These are phyloP conservation scores for Amphichorda felina DNA, from an alignment of 2,329 filamentous ascomycete genomes.

Conservation along the genomic window DNA sequence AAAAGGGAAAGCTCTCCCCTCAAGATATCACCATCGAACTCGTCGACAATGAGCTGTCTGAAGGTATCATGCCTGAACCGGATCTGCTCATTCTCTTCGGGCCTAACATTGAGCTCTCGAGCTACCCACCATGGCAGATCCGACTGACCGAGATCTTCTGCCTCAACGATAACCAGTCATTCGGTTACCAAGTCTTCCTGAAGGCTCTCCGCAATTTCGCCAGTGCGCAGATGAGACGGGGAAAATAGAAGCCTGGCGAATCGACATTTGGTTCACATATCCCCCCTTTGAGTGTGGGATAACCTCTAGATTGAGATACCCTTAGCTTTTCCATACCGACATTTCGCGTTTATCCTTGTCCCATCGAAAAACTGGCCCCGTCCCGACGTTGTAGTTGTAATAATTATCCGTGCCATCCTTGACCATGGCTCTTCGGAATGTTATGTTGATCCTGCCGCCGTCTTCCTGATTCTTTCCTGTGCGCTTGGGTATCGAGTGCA, in stretches of 20 bases:
- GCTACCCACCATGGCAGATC: constrained; percentile 95
- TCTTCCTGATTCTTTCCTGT: constrained; percentile 51
- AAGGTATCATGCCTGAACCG: constrained; percentile 74
- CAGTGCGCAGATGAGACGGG: constrained; percentile 79
- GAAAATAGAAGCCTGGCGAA: constrained; percentile 32
- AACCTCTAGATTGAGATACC: constrained; percentile 7
- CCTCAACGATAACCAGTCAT: constrained; percentile 62
- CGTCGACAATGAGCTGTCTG: constrained; percentile 76
- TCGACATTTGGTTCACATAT: background rate
- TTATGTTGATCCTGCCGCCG: constrained; percentile 63
- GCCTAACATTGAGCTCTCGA: constrained; percentile 70
- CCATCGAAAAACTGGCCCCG: constrained; percentile 58
- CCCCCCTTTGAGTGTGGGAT: constrained; percentile 3
- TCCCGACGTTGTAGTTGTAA: constrained; percentile 72
- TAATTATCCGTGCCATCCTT: constrained; percentile 71
- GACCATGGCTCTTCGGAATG: constrained; percentile 60
- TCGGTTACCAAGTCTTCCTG: constrained; percentile 91
- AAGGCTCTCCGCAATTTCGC: constrained; percentile 74
- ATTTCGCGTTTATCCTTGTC: constrained; percentile 40
- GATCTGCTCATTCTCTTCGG: constrained; percentile 83
- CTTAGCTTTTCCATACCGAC: constrained; percentile 22
- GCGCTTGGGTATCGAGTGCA: constrained; percentile 68
- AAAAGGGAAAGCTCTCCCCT: constrained; percentile 70
- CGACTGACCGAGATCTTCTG: constrained; percentile 89
- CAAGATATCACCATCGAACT: constrained; percentile 76